Conservation (phyloP, 208 protist species). For the Crithidia expoeki region DNA sequence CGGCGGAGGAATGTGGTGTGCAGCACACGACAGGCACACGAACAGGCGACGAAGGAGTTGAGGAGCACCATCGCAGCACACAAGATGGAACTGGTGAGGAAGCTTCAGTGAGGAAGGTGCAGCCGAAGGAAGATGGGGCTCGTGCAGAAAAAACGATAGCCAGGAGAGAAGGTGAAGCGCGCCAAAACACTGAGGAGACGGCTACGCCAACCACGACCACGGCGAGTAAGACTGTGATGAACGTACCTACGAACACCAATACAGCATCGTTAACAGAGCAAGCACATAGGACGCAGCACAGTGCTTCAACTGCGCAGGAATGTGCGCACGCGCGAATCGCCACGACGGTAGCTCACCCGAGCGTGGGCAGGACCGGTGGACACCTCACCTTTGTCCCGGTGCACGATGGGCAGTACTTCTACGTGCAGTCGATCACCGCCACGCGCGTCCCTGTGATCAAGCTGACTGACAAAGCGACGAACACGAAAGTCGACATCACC, state of each 20-base stretch:
- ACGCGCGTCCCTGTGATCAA: conserved; percentile 89
- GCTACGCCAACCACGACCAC: too few relatives aligned
- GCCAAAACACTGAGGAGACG: too few relatives aligned
- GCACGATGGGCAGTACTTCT: conserved; percentile 61
- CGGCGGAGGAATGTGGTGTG: background rate
- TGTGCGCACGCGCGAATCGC: background rate
- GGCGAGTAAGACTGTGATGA: too few relatives aligned
- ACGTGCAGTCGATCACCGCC: conserved; percentile 76
- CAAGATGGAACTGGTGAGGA: too few relatives aligned
- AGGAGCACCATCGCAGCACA: background rate
- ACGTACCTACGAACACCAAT: background rate
- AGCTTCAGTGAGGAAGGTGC: too few relatives aligned
- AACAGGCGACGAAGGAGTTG: background rate
- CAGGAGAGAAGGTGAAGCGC: too few relatives aligned
- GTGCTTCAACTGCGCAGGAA: background rate
- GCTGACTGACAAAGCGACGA: conserved; percentile 64
- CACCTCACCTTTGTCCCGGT: conserved; percentile 52
- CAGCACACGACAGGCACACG: background rate
- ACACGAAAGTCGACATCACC: conserved; percentile 79
- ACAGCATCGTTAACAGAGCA: too few relatives aligned
- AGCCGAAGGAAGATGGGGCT: too few relatives aligned
- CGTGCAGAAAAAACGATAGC: too few relatives aligned
- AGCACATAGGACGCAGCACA: too few relatives aligned
- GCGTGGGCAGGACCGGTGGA: background rate
- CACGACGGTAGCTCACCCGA: background rate